Percentiles rank a stretch among this genome's conserved stretches.
Evolutionary conservation across 2,329 filamentous ascomycete genomes (phyloP).

Genomic region (Tolypocladium inflatum): DNA sequence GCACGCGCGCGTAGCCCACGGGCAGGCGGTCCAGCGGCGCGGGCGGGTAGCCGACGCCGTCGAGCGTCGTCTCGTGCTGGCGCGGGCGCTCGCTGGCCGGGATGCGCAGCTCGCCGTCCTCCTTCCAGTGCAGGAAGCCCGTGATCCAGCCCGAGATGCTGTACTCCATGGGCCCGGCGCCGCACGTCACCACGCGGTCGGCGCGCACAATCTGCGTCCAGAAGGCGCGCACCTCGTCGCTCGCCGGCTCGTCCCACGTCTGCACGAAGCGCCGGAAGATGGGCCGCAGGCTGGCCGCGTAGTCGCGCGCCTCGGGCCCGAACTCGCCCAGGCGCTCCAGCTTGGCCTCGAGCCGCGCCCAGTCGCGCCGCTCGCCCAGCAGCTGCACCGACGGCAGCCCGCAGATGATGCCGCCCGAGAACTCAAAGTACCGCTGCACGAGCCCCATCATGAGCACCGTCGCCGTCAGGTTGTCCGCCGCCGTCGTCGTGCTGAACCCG

Average conservation of each 20-base stretch:
- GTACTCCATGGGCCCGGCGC: slow-evolving; percentile 21
- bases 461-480: slow-evolving; percentile 27
- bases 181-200: slow-evolving; percentile 18
- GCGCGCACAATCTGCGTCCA: slow-evolving; percentile 33
- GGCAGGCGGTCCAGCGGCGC: slow-evolving; percentile 18
- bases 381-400: slow-evolving; percentile 33
- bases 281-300: slow-evolving; percentile 28
- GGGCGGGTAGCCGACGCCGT: slow-evolving; percentile 18
- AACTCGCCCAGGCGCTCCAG: slow-evolving; percentile 32
- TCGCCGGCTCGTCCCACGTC: slow-evolving; percentile 29
- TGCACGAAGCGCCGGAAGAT: slow-evolving; percentile 34
- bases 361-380: slow-evolving; percentile 27
- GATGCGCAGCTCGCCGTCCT: slow-evolving; percentile 18
- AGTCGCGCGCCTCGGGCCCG: slow-evolving; percentile 31
- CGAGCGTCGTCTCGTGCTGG: slow-evolving; percentile 11
- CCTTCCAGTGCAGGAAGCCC: slow-evolving; percentile 35
- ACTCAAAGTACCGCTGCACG: slow-evolving; percentile 29
- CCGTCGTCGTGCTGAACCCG: slow-evolving; percentile 30
- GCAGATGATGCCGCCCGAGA: slow-evolving; percentile 26
- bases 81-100: slow-evolving; percentile 5
- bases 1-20: slow-evolving; percentile 29
- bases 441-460: slow-evolving; percentile 35
- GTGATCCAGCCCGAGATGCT: slow-evolving; percentile 38
- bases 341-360: slow-evolving; percentile 27
- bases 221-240: slow-evolving; percentile 24